Evolutionary conservation across 164 flowering plant genomes (phyloP).

Genomic region (Euptelea pleiosperma): DNA sequence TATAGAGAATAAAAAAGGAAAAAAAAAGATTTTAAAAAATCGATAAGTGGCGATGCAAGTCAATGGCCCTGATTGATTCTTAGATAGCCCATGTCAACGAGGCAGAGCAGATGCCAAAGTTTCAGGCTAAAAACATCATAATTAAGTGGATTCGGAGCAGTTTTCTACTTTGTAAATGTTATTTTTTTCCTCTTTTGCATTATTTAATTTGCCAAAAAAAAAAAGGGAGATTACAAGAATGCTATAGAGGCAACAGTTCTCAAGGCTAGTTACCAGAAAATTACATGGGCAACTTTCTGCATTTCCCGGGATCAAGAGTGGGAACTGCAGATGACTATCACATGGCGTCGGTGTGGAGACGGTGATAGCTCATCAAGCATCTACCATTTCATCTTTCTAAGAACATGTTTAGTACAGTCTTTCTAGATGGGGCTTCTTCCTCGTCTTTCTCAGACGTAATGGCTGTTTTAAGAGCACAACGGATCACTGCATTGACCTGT

Average conservation of each 20-base stretch:
- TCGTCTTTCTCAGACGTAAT: constrained; percentile 34
- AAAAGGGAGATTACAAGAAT: constrained; percentile 5
- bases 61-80: too few species aligned
- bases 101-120: too few species aligned
- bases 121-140: too few species aligned
- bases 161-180: too few species aligned
- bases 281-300: constrained; percentile 16
- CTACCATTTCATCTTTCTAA: constrained; percentile 39
- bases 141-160: too few species aligned
- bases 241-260: neutral
- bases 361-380: constrained; percentile 2
- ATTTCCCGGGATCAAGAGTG: neutral
- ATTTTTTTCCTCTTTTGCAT: neutral
- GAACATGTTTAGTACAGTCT: constrained; percentile 59
- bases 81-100: too few species aligned
- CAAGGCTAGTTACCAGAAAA: constrained; percentile 17
- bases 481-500: constrained; percentile 55
- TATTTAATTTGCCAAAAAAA: constrained; percentile 4
- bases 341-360: neutral
- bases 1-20: too few species aligned
- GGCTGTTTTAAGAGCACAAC: constrained; percentile 36
- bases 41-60: too few species aligned
- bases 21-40: too few species aligned
- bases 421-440: constrained; percentile 40
- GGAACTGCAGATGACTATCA: constrained; percentile 5